Conservation (phyloP, 2,329 filamentous ascomycete genomes). For the Fusarium circinatum region DNA sequence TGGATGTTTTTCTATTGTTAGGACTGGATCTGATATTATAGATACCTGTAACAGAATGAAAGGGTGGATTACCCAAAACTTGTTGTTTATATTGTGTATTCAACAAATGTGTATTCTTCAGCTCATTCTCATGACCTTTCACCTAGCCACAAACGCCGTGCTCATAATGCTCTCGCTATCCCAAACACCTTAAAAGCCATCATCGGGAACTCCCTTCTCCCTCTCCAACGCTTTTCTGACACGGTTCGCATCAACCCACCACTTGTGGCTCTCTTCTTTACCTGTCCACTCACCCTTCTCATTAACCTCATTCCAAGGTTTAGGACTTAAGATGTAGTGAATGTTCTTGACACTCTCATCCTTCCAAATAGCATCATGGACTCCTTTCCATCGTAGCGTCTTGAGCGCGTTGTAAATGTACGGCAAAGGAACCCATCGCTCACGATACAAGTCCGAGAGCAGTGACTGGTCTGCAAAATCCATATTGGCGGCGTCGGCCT, state of each 20-base stretch:
- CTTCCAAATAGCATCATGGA: constrained; percentile 66
- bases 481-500: constrained; percentile 57
- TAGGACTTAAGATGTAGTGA: constrained; percentile 70
- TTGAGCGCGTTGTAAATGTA: constrained; percentile 73
- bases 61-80: neutral
- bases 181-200: constrained; percentile 31
- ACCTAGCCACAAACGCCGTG: constrained; percentile 2
- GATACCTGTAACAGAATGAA: constrained; percentile 39
- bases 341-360: constrained; percentile 69
- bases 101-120: neutral
- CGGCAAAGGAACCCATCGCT: constrained; percentile 67
- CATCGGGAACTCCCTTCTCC: constrained; percentile 49
- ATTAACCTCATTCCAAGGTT: constrained; percentile 68
- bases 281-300: constrained; percentile 56
- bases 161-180: neutral
- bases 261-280: constrained; percentile 60
- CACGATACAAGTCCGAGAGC: constrained; percentile 64
- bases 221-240: constrained; percentile 56
- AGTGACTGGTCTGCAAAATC: constrained; percentile 70
- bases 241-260: constrained; percentile 65
- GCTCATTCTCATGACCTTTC: neutral
- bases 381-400: constrained; percentile 63
- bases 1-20: neutral
- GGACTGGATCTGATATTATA: constrained; percentile 23
- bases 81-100: neutral